Conservation (phyloP, 768 basidiomycete genomes). For the Leccinum fibrillosum region DNA sequence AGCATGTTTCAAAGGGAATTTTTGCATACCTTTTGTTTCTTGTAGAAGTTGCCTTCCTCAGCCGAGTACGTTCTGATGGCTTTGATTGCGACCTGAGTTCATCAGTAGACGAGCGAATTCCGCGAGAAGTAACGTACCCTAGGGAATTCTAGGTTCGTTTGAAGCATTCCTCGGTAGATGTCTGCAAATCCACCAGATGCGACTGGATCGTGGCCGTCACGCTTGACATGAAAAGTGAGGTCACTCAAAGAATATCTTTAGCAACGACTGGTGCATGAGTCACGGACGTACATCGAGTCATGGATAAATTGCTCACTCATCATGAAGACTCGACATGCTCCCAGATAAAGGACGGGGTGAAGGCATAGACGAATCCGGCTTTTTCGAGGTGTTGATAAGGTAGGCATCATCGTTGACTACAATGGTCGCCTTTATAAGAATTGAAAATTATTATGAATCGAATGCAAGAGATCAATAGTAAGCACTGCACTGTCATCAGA, state of each 20-base stretch:
- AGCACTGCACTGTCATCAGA: neutral
- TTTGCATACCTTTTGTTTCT: constrained; percentile 5
- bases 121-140: neutral
- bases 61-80: constrained; percentile 15
- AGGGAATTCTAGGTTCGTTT: constrained; percentile 1
- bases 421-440: neutral
- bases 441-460: neutral
- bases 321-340: neutral
- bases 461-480: neutral
- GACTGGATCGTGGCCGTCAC: constrained; percentile 10
- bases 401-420: neutral
- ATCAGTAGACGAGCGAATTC: neutral
- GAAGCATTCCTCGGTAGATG: constrained; percentile 14
- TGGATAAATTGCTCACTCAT: constrained; percentile 12
- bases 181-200: constrained; percentile 17
- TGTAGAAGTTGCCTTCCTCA: constrained; percentile 10
- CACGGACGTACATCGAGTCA: neutral
- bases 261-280: neutral
- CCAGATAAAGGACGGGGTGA: neutral
- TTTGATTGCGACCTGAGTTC: constrained; percentile 13
- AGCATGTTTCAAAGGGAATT: neutral
- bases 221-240: constrained; percentile 6
- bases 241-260: constrained; percentile 5
- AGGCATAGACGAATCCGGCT: neutral
- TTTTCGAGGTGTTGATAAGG: neutral